Evolutionary conservation across 2,329 filamentous ascomycete genomes (phyloP).

Genomic region (Orbilia ellipsospora): DNA sequence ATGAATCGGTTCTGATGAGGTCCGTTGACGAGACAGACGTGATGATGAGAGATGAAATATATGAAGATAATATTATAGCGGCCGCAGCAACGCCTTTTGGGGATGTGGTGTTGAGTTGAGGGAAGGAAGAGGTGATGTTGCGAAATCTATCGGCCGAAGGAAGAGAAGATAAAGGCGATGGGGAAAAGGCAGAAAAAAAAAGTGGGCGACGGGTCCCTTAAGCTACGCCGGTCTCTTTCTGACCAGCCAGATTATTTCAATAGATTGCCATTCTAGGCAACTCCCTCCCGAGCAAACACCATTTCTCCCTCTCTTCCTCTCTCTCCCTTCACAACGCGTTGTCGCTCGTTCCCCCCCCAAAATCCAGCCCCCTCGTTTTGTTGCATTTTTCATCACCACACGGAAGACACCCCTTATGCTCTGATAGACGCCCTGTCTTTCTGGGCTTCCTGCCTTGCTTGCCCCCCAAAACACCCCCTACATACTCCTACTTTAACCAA

Average conservation of each 20-base stretch:
- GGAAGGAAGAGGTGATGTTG: conserved; percentile 52
- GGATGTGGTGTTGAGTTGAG: conserved; percentile 42
- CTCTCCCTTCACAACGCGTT: neutral
- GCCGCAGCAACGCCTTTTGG: conserved; percentile 4
- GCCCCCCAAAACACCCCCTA: conserved; percentile 48
- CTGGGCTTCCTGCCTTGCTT: conserved; percentile 6
- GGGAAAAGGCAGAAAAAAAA: conserved; percentile 32
- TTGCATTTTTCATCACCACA: neutral
- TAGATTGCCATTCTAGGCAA: conserved; percentile 33
- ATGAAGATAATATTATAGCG: conserved; percentile 6
- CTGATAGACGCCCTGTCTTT: conserved; percentile 8
- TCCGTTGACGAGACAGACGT: conserved; percentile 4
- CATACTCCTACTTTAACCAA: conserved; percentile 22
- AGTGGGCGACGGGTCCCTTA: conserved; percentile 54
- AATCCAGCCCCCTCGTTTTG: conserved; percentile 14
- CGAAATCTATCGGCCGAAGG: conserved; percentile 56
- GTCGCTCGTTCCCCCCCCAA: neutral
- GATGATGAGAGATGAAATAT: neutral
- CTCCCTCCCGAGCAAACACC: conserved; percentile 1
- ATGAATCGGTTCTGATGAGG: neutral
- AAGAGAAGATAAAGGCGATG: conserved; percentile 20
- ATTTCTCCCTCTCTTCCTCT: neutral
- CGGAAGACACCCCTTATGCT: neutral
- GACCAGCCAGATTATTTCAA: conserved; percentile 45
- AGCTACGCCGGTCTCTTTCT: conserved; percentile 28